Evolutionary conservation across 2,329 filamentous ascomycete species (phyloP), one percentile per base, ranked within the genome.

Genomic region (Malbranchea zuffiana): DNA sequence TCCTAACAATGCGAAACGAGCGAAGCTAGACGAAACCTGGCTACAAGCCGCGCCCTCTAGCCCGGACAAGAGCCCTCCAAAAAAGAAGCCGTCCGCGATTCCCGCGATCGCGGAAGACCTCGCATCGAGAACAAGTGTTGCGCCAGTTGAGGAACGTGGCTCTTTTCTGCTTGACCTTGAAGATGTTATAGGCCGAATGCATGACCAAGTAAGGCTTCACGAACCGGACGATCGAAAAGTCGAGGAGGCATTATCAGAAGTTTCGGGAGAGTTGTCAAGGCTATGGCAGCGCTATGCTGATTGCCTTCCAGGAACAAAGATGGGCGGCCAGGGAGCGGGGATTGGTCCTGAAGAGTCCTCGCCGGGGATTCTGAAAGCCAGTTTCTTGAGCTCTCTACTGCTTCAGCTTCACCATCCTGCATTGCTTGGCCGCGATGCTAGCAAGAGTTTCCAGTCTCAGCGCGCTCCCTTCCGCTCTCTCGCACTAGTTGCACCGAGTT

Each of bases 161-260:
- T 69, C 78, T 30, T 58, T 93, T 13, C 75, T 95, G 30, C 61
- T 92, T 21, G 68, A 74, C 32, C 92, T 82, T 7, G 87, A 95
- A 54, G 69, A 75, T 25, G 61, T 84, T 26, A 63, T 93, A 25
- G 68, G 69, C 33, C 67, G 67, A 35, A 63, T 87, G 12, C 82
- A 83, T 47, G 69, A 65, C 33, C 58, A 62, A 41, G 48, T 53
- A 2, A 51, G 56, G 36, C 50, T 55, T 15, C 44, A 49, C 1
- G 51, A 60, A 27, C 49, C 53, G 21, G 51, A 50, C 29, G 51
- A 57, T 13, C 40, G 50, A 3, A 51, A 59, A 30, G 42, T 58
- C 16, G 50, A 56, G 23, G 44, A 39, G 5, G 44, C 51, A 4
- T 47, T 65, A 17, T 55, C 59, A 10, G 52, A 59, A 12, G 45